These are phyloP conservation scores for Oehlia diaphana DNA, from an alignment of 192 early-diverging fungal genomes.

Conservation along the genomic window DNA sequence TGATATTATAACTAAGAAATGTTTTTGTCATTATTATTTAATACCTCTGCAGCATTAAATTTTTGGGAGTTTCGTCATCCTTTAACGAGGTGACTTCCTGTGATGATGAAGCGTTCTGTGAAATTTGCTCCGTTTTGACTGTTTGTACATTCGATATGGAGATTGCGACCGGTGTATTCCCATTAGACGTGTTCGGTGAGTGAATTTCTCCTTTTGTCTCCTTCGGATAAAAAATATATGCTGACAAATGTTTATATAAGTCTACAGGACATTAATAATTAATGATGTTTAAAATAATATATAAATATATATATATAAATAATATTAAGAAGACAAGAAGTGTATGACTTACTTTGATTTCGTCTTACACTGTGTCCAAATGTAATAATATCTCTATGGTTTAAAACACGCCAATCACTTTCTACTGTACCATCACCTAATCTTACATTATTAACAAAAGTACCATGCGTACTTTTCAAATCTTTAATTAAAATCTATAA, in stretches of 20 bases:
- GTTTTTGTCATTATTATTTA: background rate
- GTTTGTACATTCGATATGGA: too few relatives aligned
- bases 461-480: conserved; percentile 30
- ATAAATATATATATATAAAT: background rate
- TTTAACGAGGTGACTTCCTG: background rate
- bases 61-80: background rate
- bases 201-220: background rate
- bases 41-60: background rate
- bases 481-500: conserved; percentile 30
- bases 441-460: conserved; percentile 23
- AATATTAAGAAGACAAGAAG: background rate
- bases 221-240: conserved; percentile 21
- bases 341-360: conserved; percentile 24
- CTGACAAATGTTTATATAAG: conserved; percentile 26
- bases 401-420: conserved; percentile 16
- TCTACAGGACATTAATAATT: background rate
- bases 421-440: background rate
- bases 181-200: background rate
- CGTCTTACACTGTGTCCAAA: conserved; percentile 30
- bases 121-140: background rate
- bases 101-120: background rate
- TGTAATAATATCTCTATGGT: conserved; percentile 21
- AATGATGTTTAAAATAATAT: background rate
- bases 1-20: background rate
- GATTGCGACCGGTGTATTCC: background rate